Base-by-base conservation (phyloP, 129 eudicot genomes). In the Artemisia annua region DNA sequence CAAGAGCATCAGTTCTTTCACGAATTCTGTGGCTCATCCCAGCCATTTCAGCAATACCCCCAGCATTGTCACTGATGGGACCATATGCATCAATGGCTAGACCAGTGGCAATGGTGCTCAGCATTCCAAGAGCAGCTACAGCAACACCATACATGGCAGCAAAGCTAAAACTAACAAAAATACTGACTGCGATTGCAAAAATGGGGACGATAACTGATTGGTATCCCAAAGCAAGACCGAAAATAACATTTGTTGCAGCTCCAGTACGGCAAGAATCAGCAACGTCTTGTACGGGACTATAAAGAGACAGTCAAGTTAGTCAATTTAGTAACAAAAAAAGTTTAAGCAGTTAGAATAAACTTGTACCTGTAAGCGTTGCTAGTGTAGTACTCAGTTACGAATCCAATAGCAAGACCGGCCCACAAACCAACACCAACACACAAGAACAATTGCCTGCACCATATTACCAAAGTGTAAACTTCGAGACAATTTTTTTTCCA, bases 131-230 rank as follows among this genome's bases (percentile, higher is more conserved):
- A 28, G 97, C 97, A 17, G 96, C 97, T 7, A 91, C 82, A 17
- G 96, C 97, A 62, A 91, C 88, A 69, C 97, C 97, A 28, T 88
- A 88, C 96, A 88, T 91, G 11, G 96, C 96, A 22, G 97, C 97
- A 55, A 91, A 88, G 64, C 66, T 84, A 48, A 88, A 91, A 73
- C 93, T 86, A 49, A 87, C 96, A 30, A 84, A 91, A 35, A 88
- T 90, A 85, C 97, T 85, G 54, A 81, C 11, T 48, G 94, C 91
- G 2, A 90, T 90, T 52, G 97, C 97, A 26, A 90, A 90, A 71
- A 90, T 90, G 1, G 96, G 96, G 67, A 90, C 81, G 68, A 89
- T 89, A 48, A 89, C 96, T 2, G 96, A 89, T 78, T 89, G 85
- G 78, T 89, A 89, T 77, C 96, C 97, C 83, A 88, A 81, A 3